Percentiles rank a stretch among this genome's conserved stretches.
Evolutionary conservation across 306 rosid genomes (phyloP).

Genomic region (Mimosa pudica): DNA sequence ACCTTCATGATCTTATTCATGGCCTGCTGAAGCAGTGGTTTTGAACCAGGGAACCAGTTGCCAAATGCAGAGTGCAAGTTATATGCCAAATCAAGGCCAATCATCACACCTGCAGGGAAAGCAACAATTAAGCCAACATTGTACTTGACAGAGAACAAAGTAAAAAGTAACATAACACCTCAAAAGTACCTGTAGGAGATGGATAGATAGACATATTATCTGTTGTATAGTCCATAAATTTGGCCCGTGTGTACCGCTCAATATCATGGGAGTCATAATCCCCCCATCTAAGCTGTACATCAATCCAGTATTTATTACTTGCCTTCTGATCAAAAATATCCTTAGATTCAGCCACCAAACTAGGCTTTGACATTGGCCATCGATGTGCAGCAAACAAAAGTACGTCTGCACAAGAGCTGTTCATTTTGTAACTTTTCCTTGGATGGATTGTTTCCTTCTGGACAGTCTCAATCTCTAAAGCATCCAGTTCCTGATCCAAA

Average conservation of each 20-base stretch:
- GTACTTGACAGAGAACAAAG: not conserved
- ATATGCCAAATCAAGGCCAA: conserved; percentile 95
- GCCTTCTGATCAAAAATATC: conserved; percentile 99
- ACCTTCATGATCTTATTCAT: conserved; percentile 99
- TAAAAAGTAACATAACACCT: not conserved
- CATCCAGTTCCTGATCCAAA: conserved; percentile 98
- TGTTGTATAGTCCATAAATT: conserved; percentile 97
- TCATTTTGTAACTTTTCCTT: conserved; percentile 98
- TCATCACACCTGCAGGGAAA: conserved; percentile 84
- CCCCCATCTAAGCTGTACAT: conserved; percentile 98
- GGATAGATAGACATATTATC: conserved; percentile 99
- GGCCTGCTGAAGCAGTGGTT: conserved; percentile 95
- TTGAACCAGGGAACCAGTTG: conserved; percentile 99
- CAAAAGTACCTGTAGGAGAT: conserved; percentile 80
- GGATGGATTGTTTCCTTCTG: conserved; percentile 99
- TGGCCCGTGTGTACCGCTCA: conserved; percentile 98
- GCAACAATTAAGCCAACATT: conserved; percentile 20
- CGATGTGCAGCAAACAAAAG: conserved; percentile 99
- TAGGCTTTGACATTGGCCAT: conserved; percentile 99
- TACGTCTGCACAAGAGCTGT: conserved; percentile 97
- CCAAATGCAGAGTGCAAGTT: conserved; percentile 99
- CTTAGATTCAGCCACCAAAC: conserved; percentile 97
- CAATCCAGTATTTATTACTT: conserved; percentile 98
- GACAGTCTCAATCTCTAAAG: conserved; percentile 96
- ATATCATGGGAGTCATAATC: conserved; percentile 98